Conservation (phyloP, 371 early-diverging fungal species). For the Syncephalastrum racemosum region DNA sequence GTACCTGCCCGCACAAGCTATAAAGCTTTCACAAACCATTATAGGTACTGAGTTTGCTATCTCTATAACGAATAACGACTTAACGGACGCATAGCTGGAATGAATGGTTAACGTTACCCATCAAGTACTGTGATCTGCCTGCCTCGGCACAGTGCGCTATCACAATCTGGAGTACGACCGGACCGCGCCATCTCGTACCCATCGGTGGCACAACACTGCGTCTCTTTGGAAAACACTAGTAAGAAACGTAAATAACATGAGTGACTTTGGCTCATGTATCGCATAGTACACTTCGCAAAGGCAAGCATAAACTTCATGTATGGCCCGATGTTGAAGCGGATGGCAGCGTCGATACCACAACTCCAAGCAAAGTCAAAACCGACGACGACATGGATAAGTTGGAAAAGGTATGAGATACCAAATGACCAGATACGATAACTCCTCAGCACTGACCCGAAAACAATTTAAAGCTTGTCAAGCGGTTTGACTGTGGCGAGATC, state of each 20-base stretch:
- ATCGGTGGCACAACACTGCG: constrained; percentile 76
- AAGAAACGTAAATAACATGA: constrained; percentile 12
- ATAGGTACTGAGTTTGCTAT: constrained; percentile 64
- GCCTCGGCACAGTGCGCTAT: constrained; percentile 70
- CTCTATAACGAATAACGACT: constrained; percentile 67
- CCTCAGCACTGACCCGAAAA: not conserved
- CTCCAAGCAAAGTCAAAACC: constrained; percentile 60
- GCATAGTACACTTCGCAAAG: constrained; percentile 72
- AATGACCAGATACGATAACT: not conserved
- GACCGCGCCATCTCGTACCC: constrained; percentile 70
- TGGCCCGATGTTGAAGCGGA: constrained; percentile 73
- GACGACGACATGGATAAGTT: constrained; percentile 80
- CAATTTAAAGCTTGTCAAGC: constrained; percentile 64
- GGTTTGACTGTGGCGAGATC: constrained; percentile 86
- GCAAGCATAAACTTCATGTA: constrained; percentile 76
- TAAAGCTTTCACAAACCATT: constrained; percentile 57
- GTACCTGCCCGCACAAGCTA: constrained; percentile 70
- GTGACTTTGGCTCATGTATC: not conserved
- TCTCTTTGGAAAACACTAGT: constrained; percentile 82
- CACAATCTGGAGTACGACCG: constrained; percentile 79
- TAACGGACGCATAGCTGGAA: constrained; percentile 62
- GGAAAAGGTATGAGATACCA: constrained; percentile 63
- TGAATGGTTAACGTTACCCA: constrained; percentile 89
- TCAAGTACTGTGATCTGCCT: constrained; percentile 85
- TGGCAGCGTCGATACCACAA: constrained; percentile 50